Conservation (phyloP, 2,329 filamentous ascomycete species). For the Colletotrichum ledebouriae region DNA sequence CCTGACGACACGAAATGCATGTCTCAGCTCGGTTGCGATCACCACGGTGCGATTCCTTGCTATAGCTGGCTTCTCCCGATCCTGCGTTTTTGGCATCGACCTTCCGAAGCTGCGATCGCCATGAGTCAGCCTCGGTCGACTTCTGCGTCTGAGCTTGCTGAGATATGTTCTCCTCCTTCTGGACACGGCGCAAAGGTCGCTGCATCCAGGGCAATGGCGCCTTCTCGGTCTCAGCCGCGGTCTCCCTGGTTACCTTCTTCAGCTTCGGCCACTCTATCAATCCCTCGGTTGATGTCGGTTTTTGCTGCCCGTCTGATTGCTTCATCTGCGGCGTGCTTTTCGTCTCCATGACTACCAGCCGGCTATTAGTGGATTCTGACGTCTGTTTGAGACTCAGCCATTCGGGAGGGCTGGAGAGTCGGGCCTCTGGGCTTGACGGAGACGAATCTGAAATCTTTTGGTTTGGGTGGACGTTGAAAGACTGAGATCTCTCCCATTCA, state of each 20-base stretch:
- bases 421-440: background rate
- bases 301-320: background rate
- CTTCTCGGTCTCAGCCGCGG: background rate
- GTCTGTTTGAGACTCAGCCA: slow-evolving; percentile 16
- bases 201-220: slow-evolving; percentile 31
- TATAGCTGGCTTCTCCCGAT: background rate
- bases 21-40: slow-evolving; percentile 24
- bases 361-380: background rate
- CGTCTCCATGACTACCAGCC: slow-evolving; percentile 5
- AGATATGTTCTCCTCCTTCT: slow-evolving; percentile 34
- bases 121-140: slow-evolving; percentile 18
- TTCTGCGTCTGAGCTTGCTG: slow-evolving; percentile 18
- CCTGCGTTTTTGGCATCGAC: background rate
- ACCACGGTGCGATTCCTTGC: background rate
- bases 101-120: slow-evolving; percentile 34
- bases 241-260: slow-evolving; percentile 31
- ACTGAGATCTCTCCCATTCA: slow-evolving; percentile 25
- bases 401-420: slow-evolving; percentile 21
- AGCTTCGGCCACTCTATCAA: slow-evolving; percentile 36
- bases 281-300: background rate
- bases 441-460: slow-evolving; percentile 21
- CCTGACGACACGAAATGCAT: slow-evolving; percentile 17
- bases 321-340: slow-evolving; percentile 21
- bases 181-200: slow-evolving; percentile 33
- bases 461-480: slow-evolving; percentile 30